These are phyloP conservation scores for Ettlia oleoabundans DNA, from an alignment of 139 green algal genomes.

Conservation along the genomic window DNA sequence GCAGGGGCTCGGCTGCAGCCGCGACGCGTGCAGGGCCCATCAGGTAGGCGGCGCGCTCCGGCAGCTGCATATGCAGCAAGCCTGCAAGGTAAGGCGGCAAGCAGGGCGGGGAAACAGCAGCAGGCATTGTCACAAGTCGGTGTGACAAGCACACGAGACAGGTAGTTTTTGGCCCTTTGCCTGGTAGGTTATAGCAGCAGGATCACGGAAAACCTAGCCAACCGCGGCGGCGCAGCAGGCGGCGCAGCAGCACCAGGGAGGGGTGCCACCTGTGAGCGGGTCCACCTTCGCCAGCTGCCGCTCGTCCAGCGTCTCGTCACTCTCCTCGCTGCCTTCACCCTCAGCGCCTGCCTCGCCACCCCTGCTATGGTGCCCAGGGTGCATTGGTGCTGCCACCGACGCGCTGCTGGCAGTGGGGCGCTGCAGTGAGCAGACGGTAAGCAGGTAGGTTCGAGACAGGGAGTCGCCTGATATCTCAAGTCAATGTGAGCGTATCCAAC, in stretches of 20 bases:
- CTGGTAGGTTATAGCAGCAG: too few species aligned
- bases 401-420: neutral
- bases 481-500: too few species aligned
- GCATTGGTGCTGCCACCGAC: slow-evolving; percentile 34
- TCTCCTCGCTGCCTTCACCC: slow-evolving; percentile 31
- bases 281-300: slow-evolving; percentile 63
- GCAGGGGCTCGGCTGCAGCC: slow-evolving; percentile 39
- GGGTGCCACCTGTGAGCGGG: slow-evolving; percentile 54
- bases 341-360: neutral
- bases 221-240: neutral
- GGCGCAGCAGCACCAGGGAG: neutral
- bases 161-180: too few species aligned
- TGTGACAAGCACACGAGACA: too few species aligned
- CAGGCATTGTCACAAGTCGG: neutral
- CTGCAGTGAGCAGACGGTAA: slow-evolving; percentile 13
- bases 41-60: slow-evolving; percentile 48
- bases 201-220: neutral
- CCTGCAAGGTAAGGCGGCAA: slow-evolving; percentile 26
- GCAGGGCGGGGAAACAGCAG: neutral
- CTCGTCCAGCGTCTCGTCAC: slow-evolving; percentile 48
- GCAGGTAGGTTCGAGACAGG: neutral
- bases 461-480: neutral
- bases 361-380: neutral
- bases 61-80: slow-evolving; percentile 67
- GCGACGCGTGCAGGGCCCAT: slow-evolving; percentile 17